phyloP scores from a whole-genome alignment of 2,329 filamentous ascomycete genomes.

The Phaeosphaeriaceae sp. region DNA sequence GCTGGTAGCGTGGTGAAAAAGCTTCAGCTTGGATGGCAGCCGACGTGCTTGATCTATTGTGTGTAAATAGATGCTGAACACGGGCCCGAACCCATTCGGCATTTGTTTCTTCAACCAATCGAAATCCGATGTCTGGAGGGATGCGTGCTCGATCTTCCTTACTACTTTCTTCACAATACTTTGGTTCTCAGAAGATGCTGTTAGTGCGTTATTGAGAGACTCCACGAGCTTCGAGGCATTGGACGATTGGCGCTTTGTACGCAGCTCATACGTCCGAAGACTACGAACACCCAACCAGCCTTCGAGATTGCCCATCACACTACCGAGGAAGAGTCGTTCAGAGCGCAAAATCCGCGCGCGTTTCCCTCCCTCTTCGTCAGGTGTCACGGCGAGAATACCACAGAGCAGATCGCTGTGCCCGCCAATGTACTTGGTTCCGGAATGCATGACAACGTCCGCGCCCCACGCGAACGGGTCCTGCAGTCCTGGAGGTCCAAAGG shows the following conservation, averaged over 20 bases:
- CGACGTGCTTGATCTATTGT: constrained; percentile 66
- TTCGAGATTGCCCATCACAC: constrained; percentile 87
- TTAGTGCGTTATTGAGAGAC: constrained; percentile 69
- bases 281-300: constrained; percentile 91
- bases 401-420: constrained; percentile 94
- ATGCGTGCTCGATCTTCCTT: constrained; percentile 74
- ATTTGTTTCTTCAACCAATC: constrained; percentile 84
- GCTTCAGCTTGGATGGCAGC: constrained; percentile 76
- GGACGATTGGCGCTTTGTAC: constrained; percentile 77
- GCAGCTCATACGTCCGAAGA: constrained; percentile 82
- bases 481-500: constrained; percentile 89
- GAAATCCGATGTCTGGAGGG: constrained; percentile 71
- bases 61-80: constrained; percentile 78
- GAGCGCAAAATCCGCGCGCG: constrained; percentile 59
- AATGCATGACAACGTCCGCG: constrained; percentile 89
- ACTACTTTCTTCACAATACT: constrained; percentile 63
- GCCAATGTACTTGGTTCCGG: constrained; percentile 94
- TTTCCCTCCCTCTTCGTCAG: constrained; percentile 33
- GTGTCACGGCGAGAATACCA: constrained; percentile 75
- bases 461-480: constrained; percentile 84
- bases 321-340: constrained; percentile 80
- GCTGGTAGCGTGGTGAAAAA: constrained; percentile 96
- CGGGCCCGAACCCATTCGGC: constrained; percentile 87
- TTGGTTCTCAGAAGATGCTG: constrained; percentile 47
- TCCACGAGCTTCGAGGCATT: constrained; percentile 73